These are phyloP conservation scores for Mortierella sp. DNA, from an alignment of 371 early-diverging fungal genomes.

Conservation along the genomic window DNA sequence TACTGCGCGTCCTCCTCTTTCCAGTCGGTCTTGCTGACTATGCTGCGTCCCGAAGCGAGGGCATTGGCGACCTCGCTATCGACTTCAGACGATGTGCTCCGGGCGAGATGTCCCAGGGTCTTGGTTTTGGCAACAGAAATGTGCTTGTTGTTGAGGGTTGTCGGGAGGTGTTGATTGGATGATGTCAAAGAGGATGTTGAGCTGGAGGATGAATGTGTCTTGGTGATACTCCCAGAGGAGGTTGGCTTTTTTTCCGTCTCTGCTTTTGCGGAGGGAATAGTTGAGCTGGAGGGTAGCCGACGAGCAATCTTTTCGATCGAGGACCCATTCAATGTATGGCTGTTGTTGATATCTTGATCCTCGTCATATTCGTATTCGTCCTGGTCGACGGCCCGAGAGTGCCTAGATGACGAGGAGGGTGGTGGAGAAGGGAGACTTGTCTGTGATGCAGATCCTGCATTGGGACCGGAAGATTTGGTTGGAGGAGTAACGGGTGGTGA, in stretches of 20 bases:
- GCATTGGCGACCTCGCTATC: constrained; percentile 53
- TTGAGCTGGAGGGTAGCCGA: constrained; percentile 12
- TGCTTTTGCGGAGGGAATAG: background rate
- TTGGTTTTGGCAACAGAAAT: constrained; percentile 40
- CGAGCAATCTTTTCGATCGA: constrained; percentile 19
- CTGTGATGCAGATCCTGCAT: constrained; percentile 24
- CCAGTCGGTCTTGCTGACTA: constrained; percentile 58
- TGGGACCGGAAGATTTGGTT: constrained; percentile 26
- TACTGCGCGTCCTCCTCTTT: constrained; percentile 54
- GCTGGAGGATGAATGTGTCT: constrained; percentile 47
- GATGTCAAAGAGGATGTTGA: constrained; percentile 37
- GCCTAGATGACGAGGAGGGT: constrained; percentile 38
- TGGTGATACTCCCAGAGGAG: background rate
- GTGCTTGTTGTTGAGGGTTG: constrained; percentile 35
- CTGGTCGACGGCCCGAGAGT: constrained; percentile 15
- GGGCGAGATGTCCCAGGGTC: constrained; percentile 42
- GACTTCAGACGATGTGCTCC: constrained; percentile 55
- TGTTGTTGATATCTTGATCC: background rate
- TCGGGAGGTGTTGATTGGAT: constrained; percentile 11
- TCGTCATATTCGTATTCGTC: constrained; percentile 4
- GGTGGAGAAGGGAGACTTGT: constrained; percentile 40
- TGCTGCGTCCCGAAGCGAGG: constrained; percentile 53
- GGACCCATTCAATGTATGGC: background rate
- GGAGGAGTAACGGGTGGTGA: constrained; percentile 45
- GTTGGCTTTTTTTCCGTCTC: background rate